phyloP scores from a whole-genome alignment of 2,329 filamentous ascomycete genomes.

The Annulohypoxylon truncatum region DNA sequence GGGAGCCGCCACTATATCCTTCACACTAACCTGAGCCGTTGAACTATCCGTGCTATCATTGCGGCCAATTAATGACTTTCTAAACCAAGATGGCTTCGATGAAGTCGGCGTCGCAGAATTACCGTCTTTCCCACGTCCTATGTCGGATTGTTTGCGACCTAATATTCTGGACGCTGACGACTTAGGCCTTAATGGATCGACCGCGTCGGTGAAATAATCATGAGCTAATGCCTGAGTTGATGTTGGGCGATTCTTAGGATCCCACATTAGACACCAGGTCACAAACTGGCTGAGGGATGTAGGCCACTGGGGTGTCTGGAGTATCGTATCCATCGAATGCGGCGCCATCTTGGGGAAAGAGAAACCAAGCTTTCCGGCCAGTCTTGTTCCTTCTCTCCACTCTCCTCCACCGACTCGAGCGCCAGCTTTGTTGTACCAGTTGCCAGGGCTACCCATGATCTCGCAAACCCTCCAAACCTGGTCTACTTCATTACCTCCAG shows the following conservation, averaged over 20 bases:
- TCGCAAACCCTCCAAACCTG: conserved; percentile 99
- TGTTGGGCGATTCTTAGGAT: conserved; percentile 90
- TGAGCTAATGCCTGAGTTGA: conserved; percentile 94
- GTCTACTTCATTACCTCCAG: conserved; percentile 97
- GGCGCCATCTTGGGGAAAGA: conserved; percentile 99
- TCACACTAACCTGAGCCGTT: conserved; percentile 58
- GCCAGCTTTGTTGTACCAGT: conserved; percentile 96
- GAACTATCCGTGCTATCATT: conserved; percentile 76
- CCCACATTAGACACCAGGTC: conserved; percentile 99
- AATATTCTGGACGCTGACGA: conserved; percentile 86
- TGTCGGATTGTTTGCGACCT: conserved; percentile 89
- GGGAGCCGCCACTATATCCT: conserved; percentile 58
- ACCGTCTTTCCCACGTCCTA: conserved; percentile 76
- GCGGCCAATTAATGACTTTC: conserved; percentile 89
- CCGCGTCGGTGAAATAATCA: conserved; percentile 92
- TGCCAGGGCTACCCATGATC: conserved; percentile 98
- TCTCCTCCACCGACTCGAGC: conserved; percentile 91
- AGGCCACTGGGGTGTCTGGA: conserved; percentile 93
- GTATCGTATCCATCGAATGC: conserved; percentile 93
- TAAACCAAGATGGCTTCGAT: conserved; percentile 95
- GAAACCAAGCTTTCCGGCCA: conserved; percentile 96
- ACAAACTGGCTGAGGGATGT: conserved; percentile 89
- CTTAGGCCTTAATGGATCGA: conserved; percentile 92
- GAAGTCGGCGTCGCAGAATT: conserved; percentile 68
- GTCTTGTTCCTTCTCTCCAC: conserved; percentile 92